These are phyloP conservation scores for Aspergillus alliaceus DNA, from an alignment of 2,329 filamentous ascomycete genomes.

Conservation along the genomic window DNA sequence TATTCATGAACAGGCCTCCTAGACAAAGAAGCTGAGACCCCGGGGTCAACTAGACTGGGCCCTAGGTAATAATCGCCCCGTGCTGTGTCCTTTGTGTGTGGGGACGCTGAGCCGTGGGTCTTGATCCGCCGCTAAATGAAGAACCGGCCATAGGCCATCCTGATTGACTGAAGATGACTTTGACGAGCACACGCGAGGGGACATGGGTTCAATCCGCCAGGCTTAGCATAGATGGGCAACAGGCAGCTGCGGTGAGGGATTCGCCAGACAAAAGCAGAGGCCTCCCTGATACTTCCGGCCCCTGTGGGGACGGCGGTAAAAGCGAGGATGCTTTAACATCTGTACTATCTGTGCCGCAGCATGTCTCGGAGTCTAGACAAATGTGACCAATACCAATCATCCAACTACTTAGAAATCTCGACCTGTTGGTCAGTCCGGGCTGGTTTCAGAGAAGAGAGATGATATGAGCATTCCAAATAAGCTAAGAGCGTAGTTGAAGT, in stretches of 20 bases:
- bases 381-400: constrained; percentile 11
- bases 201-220: constrained; percentile 12
- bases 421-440: constrained; percentile 1
- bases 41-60: constrained; percentile 11
- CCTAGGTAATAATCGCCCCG: constrained; percentile 2
- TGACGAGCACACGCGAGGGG: constrained; percentile 17
- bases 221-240: constrained; percentile 13
- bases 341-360: constrained; percentile 1
- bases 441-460: not conserved
- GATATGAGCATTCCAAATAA: not conserved
- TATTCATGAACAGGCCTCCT: not conserved
- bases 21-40: constrained; percentile 17
- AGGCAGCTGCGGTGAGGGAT: constrained; percentile 9
- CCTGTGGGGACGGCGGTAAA: constrained; percentile 24
- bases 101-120: constrained; percentile 27
- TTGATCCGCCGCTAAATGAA: constrained; percentile 25
- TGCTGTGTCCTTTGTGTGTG: constrained; percentile 9
- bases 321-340: constrained; percentile 10
- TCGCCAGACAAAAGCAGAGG: constrained; percentile 16
- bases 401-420: not conserved
- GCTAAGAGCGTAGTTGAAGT: not conserved
- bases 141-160: constrained; percentile 13
- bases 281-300: constrained; percentile 14
- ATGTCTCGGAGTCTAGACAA: constrained; percentile 1
- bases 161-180: constrained; percentile 18